A percentile compares a stretch with the other conserved stretches of the same genome.
Evolutionary conservation across 2,329 filamentous ascomycete genomes (phyloP).

Genomic region (Corniculantispora saksenae): DNA sequence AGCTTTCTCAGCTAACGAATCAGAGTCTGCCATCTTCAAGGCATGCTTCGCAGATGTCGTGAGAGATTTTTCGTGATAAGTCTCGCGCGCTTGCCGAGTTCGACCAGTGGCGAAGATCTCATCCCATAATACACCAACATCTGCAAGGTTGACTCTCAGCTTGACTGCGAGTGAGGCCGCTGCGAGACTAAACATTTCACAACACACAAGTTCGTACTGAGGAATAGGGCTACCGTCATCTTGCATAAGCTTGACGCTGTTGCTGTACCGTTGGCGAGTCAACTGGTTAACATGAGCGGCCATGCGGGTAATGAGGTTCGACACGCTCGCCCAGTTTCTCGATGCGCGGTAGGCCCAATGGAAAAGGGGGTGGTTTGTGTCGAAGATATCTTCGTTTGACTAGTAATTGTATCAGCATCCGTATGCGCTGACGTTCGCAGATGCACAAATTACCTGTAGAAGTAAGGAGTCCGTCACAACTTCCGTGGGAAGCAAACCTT

Average conservation of each 20-base stretch:
- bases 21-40: slow-evolving; percentile 20
- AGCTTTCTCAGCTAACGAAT: slow-evolving; percentile 45
- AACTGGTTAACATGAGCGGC: slow-evolving; percentile 63
- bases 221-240: slow-evolving; percentile 60
- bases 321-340: slow-evolving; percentile 72
- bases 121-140: slow-evolving; percentile 72
- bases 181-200: slow-evolving; percentile 80
- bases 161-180: slow-evolving; percentile 72
- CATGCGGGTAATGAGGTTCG: slow-evolving; percentile 71
- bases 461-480: slow-evolving; percentile 80
- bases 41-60: slow-evolving; percentile 2
- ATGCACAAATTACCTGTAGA: slow-evolving; percentile 51
- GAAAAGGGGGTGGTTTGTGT: slow-evolving; percentile 75
- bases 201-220: slow-evolving; percentile 75
- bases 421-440: neutral
- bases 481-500: slow-evolving; percentile 68
- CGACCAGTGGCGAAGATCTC: slow-evolving; percentile 69
- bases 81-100: neutral
- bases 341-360: slow-evolving; percentile 86
- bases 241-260: slow-evolving; percentile 47
- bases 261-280: slow-evolving; percentile 38
- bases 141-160: slow-evolving; percentile 62
- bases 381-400: slow-evolving; percentile 69
- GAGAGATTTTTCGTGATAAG: slow-evolving; percentile 12
- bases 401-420: slow-evolving; percentile 18